Evolutionary conservation across 805 yeast genomes (phyloP), one percentile per base, ranked within the genome.

Genomic region (Wickerhamomyces silvicola): DNA sequence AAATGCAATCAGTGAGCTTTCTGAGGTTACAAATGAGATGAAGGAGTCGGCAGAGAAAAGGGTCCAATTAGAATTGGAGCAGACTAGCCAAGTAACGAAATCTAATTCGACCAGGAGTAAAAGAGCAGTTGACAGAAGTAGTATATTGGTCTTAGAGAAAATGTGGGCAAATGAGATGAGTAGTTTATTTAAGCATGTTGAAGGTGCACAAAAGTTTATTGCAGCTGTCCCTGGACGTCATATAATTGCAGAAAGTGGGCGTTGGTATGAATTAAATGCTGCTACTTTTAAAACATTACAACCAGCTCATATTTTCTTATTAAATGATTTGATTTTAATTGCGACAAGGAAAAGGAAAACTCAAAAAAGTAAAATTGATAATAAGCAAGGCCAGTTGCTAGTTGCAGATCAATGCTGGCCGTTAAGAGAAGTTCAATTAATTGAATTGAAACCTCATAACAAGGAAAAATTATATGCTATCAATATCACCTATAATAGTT

Each of bases 191-290:
- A 76, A 76, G 44, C 85, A 81, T 41, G 94, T 88, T 11, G 95
- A 88, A 42, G 94, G 95, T n/a, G 87, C 94, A 1, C 88, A 83
- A 45, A 82, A 82, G 48, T 74, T 70, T 38, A 65, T 87, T 23
- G 81, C 86, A 14, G 75, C 83, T 2, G 54, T 72, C 7, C 85
- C 88, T 0, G 92, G 88, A 4, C 69, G 95, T 30, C 95, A 86
- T 54, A 72, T 87, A 2, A 59, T 85, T 13, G 71, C 77, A 8
- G 92, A 87, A 46, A 76, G 86, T 52, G 81, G 81, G 3, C 70
- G 87, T 30, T 88, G 96, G 96, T 75, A 71, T 36, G 95, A 87
- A 56, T 60, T 88, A 38, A 87, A 86, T 48, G 75, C 81, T 3
- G 87, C 92, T 1, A 85, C 94, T 10, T 76, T 85, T 73, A 84